Conservation (phyloP, 805 yeast genomes). For the Lipomyces spencermartinsiae region DNA sequence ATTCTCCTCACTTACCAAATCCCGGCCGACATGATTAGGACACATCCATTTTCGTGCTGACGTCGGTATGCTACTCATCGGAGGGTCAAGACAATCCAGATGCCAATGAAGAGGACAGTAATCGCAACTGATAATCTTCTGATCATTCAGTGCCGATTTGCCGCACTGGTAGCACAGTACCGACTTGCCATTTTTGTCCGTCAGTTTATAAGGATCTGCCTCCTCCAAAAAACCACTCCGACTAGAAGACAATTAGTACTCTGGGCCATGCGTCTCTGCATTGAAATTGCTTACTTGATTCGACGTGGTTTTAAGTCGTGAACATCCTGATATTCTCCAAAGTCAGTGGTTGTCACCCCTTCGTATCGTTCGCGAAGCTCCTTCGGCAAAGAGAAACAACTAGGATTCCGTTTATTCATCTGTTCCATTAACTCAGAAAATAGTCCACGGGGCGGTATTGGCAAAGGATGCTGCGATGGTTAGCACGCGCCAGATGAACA, state of each 20-base stretch:
- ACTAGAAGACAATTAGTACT: slow-evolving; percentile 36
- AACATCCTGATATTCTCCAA: slow-evolving; percentile 72
- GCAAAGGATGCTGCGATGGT: slow-evolving; percentile 46
- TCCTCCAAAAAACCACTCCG: slow-evolving; percentile 55
- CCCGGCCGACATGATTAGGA: slow-evolving; percentile 70
- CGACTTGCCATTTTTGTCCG: slow-evolving; percentile 72
- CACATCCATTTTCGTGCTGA: slow-evolving; percentile 87
- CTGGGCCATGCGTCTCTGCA: not conserved
- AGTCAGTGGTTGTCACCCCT: slow-evolving; percentile 68
- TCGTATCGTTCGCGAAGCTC: slow-evolving; percentile 72
- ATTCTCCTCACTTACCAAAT: slow-evolving; percentile 19
- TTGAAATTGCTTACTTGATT: slow-evolving; percentile 21
- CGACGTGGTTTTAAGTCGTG: slow-evolving; percentile 32
- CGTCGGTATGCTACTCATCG: slow-evolving; percentile 70
- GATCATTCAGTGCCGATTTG: slow-evolving; percentile 64
- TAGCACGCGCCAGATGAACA: not conserved
- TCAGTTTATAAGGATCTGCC: slow-evolving; percentile 65
- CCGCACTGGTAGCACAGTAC: slow-evolving; percentile 79
- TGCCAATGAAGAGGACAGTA: slow-evolving; percentile 87
- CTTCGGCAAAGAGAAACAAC: slow-evolving; percentile 70
- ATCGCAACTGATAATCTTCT: slow-evolving; percentile 74
- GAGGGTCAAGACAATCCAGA: slow-evolving; percentile 81
- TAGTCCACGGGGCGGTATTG: slow-evolving; percentile 48
- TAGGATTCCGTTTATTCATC: slow-evolving; percentile 66
- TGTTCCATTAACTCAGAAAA: slow-evolving; percentile 66